A percentile compares a stretch with the other conserved stretches of the same genome.
These are phyloP conservation scores for Parietichytrium sp. DNA, from an alignment of 108 stramenopile genomes.

Conservation along the genomic window DNA sequence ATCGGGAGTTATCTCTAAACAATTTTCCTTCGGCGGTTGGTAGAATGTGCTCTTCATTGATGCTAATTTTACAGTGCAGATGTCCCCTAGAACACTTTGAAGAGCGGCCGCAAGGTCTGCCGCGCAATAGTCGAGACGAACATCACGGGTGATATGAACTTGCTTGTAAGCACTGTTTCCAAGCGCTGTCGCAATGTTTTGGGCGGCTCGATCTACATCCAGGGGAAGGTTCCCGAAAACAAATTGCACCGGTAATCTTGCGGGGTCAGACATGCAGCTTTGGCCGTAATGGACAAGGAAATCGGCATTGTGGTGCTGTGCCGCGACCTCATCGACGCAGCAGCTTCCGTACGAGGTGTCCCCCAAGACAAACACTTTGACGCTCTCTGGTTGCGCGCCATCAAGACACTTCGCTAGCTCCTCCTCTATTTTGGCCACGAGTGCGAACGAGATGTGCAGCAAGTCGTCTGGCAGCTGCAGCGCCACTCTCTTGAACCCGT, in stretches of 20 bases:
- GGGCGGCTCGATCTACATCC: slow-evolving; percentile 55
- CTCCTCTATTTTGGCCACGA: slow-evolving; percentile 70
- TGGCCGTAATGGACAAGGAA: slow-evolving; percentile 86
- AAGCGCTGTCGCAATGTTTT: neutral
- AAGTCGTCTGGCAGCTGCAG: slow-evolving; percentile 84
- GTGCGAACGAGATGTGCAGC: slow-evolving; percentile 70
- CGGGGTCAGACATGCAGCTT: slow-evolving; percentile 70
- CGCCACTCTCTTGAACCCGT: slow-evolving; percentile 67
- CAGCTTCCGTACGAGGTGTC: slow-evolving; percentile 88
- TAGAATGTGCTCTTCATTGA: no score
- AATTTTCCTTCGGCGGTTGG: no score
- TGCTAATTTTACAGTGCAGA: no score
- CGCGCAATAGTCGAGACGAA: neutral
- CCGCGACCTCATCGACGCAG: slow-evolving; percentile 90
- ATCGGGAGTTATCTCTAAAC: no score
- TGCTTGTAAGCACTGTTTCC: neutral
- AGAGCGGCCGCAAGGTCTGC: neutral
- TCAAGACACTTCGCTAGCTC: slow-evolving; percentile 44
- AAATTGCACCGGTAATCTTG: slow-evolving; percentile 51
- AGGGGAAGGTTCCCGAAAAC: slow-evolving; percentile 62
- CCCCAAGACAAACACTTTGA: slow-evolving; percentile 82
- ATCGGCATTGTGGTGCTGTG: slow-evolving; percentile 83
- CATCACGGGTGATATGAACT: neutral
- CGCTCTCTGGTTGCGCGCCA: slow-evolving; percentile 34
- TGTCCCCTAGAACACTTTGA: neutral